Evolutionary conservation across 345 rosid species (phyloP).

Genomic region (Reutealis trisperma): DNA sequence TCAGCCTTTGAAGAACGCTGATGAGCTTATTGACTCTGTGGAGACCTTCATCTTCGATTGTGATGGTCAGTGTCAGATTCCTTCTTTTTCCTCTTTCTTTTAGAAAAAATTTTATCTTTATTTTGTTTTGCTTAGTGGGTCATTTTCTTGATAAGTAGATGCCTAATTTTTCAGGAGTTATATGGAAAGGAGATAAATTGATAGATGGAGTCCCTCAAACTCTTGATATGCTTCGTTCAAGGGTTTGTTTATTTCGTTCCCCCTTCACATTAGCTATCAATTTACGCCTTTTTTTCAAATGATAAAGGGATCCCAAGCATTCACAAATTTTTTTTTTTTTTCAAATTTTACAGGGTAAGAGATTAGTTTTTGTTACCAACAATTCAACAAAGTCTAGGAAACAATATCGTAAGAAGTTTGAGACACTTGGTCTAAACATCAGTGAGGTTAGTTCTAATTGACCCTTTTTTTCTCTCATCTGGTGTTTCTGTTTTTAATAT

Average conservation of each 20-base stretch:
- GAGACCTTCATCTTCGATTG: constrained; percentile 96
- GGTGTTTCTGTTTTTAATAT: background rate
- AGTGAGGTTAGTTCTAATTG: constrained; percentile 52
- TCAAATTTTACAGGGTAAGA: constrained; percentile 68
- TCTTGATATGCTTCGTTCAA: constrained; percentile 92
- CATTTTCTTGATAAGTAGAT: background rate
- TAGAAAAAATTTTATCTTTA: background rate
- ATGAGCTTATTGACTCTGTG: constrained; percentile 80
- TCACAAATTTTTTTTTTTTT: background rate
- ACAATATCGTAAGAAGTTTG: constrained; percentile 94
- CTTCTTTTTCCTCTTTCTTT: background rate
- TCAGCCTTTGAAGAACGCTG: constrained; percentile 74
- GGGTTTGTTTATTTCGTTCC: constrained; percentile 47
- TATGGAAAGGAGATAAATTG: constrained; percentile 96
- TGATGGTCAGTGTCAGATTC: constrained; percentile 67
- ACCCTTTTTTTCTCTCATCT: background rate
- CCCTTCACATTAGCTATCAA: background rate
- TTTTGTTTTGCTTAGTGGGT: background rate
- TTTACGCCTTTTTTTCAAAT: background rate
- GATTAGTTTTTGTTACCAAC: constrained; percentile 91
- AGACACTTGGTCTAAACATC: constrained; percentile 81
- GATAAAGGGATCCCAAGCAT: background rate
- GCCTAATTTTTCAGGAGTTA: constrained; percentile 61
- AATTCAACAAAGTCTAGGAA: constrained; percentile 97
- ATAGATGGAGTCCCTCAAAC: constrained; percentile 94